Evolutionary conservation across 768 basidiomycete genomes (phyloP).

Genomic region (Neoboletus magnificus): DNA sequence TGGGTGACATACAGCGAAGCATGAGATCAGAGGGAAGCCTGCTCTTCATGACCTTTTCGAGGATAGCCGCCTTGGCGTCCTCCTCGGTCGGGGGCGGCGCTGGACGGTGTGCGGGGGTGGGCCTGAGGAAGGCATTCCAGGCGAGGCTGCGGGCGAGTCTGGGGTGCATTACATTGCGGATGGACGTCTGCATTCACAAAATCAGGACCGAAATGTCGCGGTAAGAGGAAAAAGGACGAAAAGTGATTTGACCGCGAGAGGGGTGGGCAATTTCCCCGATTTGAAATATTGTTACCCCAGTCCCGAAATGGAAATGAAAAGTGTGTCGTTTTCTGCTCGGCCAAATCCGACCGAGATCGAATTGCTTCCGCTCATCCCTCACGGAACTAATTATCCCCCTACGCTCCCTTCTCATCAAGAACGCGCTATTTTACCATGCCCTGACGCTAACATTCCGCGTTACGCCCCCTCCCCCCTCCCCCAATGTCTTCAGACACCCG

Average conservation of each 20-base stretch:
- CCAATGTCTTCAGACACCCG: conserved; percentile 63
- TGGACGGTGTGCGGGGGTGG: not conserved
- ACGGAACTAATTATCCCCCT: conserved; percentile 47
- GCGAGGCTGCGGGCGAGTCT: conserved; percentile 6
- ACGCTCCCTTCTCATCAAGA: conserved; percentile 39
- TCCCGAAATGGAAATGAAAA: not conserved
- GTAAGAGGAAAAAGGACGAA: conserved; percentile 21
- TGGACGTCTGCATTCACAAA: conserved; percentile 35
- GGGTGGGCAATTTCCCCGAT: conserved; percentile 1
- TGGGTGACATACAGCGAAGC: conserved; percentile 72
- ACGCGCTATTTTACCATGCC: conserved; percentile 53
- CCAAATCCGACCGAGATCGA: conserved; percentile 21
- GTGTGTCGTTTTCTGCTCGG: conserved; percentile 9
- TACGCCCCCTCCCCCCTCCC: conserved; percentile 18
- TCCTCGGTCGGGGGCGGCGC: conserved; percentile 48
- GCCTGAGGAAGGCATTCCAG: conserved; percentile 28
- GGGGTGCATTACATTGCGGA: conserved; percentile 35
- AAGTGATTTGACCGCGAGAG: conserved; percentile 15
- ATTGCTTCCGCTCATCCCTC: conserved; percentile 32
- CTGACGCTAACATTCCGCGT: conserved; percentile 33
- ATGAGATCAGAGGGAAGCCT: conserved; percentile 87
- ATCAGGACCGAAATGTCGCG: not conserved
- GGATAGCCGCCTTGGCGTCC: conserved; percentile 69
- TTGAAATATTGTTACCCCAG: conserved; percentile 23
- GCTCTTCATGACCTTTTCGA: conserved; percentile 84